Evolutionary conservation across 176 grass and related monocot genomes (phyloP).

Genomic region (Coix lacrymajobi): DNA sequence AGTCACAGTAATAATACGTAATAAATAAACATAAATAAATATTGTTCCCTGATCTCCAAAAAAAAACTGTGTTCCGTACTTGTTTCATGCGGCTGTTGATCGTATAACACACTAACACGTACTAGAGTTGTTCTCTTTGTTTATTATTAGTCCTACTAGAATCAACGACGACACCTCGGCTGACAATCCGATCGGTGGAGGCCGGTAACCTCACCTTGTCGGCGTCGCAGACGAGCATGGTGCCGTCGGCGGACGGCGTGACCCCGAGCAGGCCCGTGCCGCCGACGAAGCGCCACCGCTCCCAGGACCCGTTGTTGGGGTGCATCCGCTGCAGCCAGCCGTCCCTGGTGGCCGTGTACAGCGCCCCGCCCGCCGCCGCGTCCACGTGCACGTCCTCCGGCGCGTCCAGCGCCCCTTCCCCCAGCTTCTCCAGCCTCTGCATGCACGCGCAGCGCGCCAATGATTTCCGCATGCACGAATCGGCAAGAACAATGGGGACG

Average conservation of each 20-base stretch:
- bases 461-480: too few species aligned
- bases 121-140: background rate
- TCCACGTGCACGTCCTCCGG: slow-evolving; percentile 79
- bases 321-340: slow-evolving; percentile 76
- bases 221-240: slow-evolving; percentile 66
- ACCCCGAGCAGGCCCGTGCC: slow-evolving; percentile 48
- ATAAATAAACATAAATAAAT: too few species aligned
- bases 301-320: slow-evolving; percentile 51
- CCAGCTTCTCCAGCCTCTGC: slow-evolving; percentile 66
- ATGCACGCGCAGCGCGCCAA: too few species aligned
- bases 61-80: too few species aligned
- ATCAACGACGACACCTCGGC: too few species aligned
- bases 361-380: slow-evolving; percentile 34
- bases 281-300: slow-evolving; percentile 60
- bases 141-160: background rate
- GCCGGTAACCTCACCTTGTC: slow-evolving; percentile 31
- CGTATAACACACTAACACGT: background rate
- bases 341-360: slow-evolving; percentile 67
- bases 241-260: slow-evolving; percentile 36
- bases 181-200: background rate
- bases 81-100: background rate
- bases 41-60: too few species aligned
- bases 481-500: background rate
- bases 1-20: too few species aligned
- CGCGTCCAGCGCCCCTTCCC: slow-evolving; percentile 39